A percentile compares a stretch with the other conserved stretches of the same genome.
phyloP scores from a whole-genome alignment of 371 early-diverging fungal genomes.

The Syncephalastrum racemosum region DNA sequence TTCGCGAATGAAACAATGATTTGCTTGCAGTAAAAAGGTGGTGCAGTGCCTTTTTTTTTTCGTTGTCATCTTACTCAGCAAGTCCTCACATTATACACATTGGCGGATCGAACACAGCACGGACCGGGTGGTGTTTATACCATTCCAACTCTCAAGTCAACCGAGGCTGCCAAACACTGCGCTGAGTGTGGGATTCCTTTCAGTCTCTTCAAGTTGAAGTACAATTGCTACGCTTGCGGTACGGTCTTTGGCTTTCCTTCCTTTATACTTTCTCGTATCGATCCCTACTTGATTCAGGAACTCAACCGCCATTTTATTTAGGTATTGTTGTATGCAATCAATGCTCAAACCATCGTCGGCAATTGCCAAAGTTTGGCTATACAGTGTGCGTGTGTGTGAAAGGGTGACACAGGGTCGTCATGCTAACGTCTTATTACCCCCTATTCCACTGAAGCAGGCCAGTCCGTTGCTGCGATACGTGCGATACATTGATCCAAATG shows the following conservation, averaged over 20 bases:
- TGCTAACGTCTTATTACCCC: neutral
- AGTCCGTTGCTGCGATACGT: conserved; percentile 46
- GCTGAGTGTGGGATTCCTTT: conserved; percentile 38
- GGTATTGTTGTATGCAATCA: conserved; percentile 45
- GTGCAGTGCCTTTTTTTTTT: too few species aligned
- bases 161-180: conserved; percentile 30
- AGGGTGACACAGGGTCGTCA: neutral
- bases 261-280: neutral
- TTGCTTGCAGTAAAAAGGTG: too few species aligned
- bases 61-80: too few species aligned
- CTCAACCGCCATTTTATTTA: conserved; percentile 8
- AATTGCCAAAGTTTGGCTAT: conserved; percentile 50
- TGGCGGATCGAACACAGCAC: conserved; percentile 15
- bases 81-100: conserved; percentile 9
- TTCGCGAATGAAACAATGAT: too few species aligned
- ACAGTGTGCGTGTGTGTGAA: neutral
- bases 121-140: conserved; percentile 47
- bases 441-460: conserved; percentile 17
- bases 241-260: conserved; percentile 2
- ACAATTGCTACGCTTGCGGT: conserved; percentile 55
- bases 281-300: neutral
- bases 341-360: conserved; percentile 38
- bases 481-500: conserved; percentile 39
- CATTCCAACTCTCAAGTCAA: conserved; percentile 38
- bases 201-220: conserved; percentile 42